Conservation (phyloP, 2,329 filamentous ascomycete species). For the Pezicula rhizophila region DNA sequence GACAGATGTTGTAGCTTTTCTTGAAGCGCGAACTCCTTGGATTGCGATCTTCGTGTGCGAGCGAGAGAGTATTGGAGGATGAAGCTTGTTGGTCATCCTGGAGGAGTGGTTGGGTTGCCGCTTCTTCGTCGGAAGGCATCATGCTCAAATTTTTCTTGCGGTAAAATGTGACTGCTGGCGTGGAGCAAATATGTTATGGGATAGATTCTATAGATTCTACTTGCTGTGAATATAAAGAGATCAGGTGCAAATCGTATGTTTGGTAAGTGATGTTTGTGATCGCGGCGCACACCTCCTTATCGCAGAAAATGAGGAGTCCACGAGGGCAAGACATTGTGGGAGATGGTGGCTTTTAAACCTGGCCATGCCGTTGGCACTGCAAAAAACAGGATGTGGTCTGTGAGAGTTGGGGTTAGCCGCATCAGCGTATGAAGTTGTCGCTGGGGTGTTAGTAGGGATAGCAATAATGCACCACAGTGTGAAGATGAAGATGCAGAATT, state of each 20-base stretch:
- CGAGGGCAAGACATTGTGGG: too few relatives aligned
- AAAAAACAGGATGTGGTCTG: too few relatives aligned
- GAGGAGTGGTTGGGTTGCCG: slow-evolving; percentile 14
- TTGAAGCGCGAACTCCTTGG: slow-evolving; percentile 1
- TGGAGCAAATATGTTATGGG: not conserved
- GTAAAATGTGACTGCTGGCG: not conserved
- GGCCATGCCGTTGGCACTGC: too few relatives aligned
- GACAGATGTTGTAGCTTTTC: slow-evolving; percentile 7
- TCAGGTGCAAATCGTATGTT: not conserved
- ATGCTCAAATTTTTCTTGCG: not conserved
- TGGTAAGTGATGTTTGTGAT: not conserved
- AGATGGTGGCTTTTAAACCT: too few relatives aligned
- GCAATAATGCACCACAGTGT: too few relatives aligned
- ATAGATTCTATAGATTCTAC: not conserved
- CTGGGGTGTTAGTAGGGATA: too few relatives aligned
- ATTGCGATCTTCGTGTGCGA: not conserved
- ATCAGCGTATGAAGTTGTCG: too few relatives aligned
- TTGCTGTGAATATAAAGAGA: not conserved
- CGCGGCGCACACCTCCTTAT: slow-evolving; percentile 8
- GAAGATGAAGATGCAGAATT: too few relatives aligned
- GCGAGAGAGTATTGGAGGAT: not conserved
- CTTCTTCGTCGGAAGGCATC: slow-evolving; percentile 9
- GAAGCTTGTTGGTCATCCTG: not conserved
- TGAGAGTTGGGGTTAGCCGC: too few relatives aligned
- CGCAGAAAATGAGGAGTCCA: not conserved